Percentiles rank a stretch among this genome's conserved stretches.
These are phyloP conservation scores for Neonectria magnoliae DNA, from an alignment of 2,329 filamentous ascomycete genomes.

Conservation along the genomic window DNA sequence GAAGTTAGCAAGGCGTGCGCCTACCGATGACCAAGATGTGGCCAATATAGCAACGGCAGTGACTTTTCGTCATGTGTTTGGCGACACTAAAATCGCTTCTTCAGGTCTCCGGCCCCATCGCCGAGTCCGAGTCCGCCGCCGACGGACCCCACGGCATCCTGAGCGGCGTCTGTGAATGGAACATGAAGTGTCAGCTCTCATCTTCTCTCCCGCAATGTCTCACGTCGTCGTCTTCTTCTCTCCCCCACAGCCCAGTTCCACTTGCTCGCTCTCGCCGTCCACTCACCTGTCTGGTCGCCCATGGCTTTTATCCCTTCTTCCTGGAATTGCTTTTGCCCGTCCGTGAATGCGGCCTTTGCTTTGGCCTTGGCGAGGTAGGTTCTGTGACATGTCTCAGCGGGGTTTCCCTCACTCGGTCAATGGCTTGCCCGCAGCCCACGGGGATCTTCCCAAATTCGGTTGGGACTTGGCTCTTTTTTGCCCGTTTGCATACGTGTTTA, in stretches of 20 bases:
- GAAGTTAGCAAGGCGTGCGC: background rate
- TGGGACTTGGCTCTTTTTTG: background rate
- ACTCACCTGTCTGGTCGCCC: slow-evolving; percentile 13
- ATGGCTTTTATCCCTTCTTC: slow-evolving; percentile 5
- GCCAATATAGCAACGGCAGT: background rate
- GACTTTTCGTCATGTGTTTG: background rate
- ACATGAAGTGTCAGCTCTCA: slow-evolving; percentile 8
- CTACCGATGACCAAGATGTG: background rate
- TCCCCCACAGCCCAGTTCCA: background rate
- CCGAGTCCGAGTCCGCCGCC: slow-evolving; percentile 11
- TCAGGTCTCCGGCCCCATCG: slow-evolving; percentile 10
- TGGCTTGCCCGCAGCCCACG: background rate
- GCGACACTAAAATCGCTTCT: slow-evolving; percentile 13
- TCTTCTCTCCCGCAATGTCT: slow-evolving; percentile 10
- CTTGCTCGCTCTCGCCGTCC: background rate
- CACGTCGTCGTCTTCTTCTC: slow-evolving; percentile 5
- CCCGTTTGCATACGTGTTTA: background rate
- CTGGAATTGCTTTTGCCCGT: slow-evolving; percentile 12
- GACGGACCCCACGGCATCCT: slow-evolving; percentile 15
- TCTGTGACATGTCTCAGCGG: slow-evolving; percentile 20
- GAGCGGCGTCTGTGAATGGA: slow-evolving; percentile 1
- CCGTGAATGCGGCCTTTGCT: slow-evolving; percentile 5
- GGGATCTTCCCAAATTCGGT: background rate
- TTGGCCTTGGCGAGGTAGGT: slow-evolving; percentile 17
- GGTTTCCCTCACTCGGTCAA: background rate